These are phyloP conservation scores for Lipomyces lipofer DNA, from an alignment of 805 yeast species.

Conservation along the genomic window DNA sequence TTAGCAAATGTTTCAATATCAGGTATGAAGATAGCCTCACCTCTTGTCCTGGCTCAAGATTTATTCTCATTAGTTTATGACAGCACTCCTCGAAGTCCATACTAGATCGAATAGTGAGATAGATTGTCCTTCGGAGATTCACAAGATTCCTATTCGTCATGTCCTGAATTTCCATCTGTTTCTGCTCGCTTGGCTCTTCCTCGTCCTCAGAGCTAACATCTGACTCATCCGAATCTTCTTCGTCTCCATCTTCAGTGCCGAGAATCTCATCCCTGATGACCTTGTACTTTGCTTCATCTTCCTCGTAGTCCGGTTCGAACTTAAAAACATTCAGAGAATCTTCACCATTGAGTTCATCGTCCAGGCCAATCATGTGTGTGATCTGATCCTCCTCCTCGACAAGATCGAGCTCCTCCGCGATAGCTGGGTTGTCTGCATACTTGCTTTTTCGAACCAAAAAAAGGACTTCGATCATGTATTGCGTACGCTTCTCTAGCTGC, in stretches of 20 bases:
- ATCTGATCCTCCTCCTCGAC: slow-evolving; percentile 64
- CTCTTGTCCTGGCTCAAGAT: slow-evolving; percentile 46
- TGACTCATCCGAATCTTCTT: slow-evolving; percentile 31
- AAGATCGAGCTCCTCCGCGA: slow-evolving; percentile 53
- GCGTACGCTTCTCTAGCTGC: slow-evolving; percentile 46
- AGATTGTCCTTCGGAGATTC: slow-evolving; percentile 72
- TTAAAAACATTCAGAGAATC: slow-evolving; percentile 53
- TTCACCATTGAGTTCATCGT: slow-evolving; percentile 51
- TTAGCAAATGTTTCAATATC: slow-evolving; percentile 1
- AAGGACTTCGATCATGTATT: slow-evolving; percentile 51
- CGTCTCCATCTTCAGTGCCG: slow-evolving; percentile 41
- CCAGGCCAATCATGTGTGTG: slow-evolving; percentile 57
- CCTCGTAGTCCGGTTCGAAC: slow-evolving; percentile 53
- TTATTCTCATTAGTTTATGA: slow-evolving; percentile 68
- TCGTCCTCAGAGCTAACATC: slow-evolving; percentile 31
- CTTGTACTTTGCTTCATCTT: slow-evolving; percentile 52
- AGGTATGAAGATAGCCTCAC: background rate
- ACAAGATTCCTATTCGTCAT: slow-evolving; percentile 65
- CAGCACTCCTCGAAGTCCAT: slow-evolving; percentile 92
- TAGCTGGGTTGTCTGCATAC: slow-evolving; percentile 44
- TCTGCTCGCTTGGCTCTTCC: slow-evolving; percentile 26
- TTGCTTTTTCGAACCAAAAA: slow-evolving; percentile 52
- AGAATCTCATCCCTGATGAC: slow-evolving; percentile 48
- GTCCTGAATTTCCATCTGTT: slow-evolving; percentile 51
- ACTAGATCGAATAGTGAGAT: slow-evolving; percentile 82